Evolutionary conservation across 2,329 filamentous ascomycete species (phyloP).

Genomic region (Bisporella sp.): DNA sequence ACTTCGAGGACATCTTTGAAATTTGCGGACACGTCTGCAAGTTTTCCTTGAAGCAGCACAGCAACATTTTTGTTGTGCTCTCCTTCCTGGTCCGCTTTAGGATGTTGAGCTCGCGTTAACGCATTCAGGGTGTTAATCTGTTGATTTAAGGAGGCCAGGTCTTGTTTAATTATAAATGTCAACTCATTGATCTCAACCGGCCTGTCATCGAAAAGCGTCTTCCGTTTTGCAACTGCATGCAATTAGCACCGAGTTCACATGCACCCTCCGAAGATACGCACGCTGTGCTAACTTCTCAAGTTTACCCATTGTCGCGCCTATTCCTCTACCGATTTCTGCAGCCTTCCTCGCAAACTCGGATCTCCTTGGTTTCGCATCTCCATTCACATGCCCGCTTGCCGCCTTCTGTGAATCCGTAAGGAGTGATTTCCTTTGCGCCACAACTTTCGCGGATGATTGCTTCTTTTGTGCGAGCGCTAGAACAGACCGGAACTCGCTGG

Average conservation of each 20-base stretch:
- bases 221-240: slow-evolving; percentile 74
- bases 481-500: slow-evolving; percentile 89
- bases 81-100: slow-evolving; percentile 70
- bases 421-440: slow-evolving; percentile 74
- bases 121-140: slow-evolving; percentile 80
- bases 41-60: slow-evolving; percentile 80
- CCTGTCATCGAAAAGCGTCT: slow-evolving; percentile 94
- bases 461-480: slow-evolving; percentile 77
- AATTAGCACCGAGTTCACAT: slow-evolving; percentile 12
- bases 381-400: slow-evolving; percentile 43
- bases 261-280: slow-evolving; percentile 31
- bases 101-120: slow-evolving; percentile 71
- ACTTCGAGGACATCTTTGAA: slow-evolving; percentile 98
- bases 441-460: slow-evolving; percentile 68
- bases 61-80: slow-evolving; percentile 99
- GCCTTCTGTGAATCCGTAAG: slow-evolving; percentile 67
- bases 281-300: slow-evolving; percentile 84
- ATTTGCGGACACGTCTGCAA: slow-evolving; percentile 87
- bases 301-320: slow-evolving; percentile 89
- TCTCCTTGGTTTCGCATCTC: slow-evolving; percentile 45
- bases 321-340: slow-evolving; percentile 85
- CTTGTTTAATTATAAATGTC: slow-evolving; percentile 97
- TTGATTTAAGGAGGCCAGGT: slow-evolving; percentile 76
- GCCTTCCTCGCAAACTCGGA: slow-evolving; percentile 92
- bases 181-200: slow-evolving; percentile 96